A percentile compares a stretch with the other conserved stretches of the same genome.
phyloP scores from a whole-genome alignment of 139 green algal genomes.

The Coelastrella sp. region DNA sequence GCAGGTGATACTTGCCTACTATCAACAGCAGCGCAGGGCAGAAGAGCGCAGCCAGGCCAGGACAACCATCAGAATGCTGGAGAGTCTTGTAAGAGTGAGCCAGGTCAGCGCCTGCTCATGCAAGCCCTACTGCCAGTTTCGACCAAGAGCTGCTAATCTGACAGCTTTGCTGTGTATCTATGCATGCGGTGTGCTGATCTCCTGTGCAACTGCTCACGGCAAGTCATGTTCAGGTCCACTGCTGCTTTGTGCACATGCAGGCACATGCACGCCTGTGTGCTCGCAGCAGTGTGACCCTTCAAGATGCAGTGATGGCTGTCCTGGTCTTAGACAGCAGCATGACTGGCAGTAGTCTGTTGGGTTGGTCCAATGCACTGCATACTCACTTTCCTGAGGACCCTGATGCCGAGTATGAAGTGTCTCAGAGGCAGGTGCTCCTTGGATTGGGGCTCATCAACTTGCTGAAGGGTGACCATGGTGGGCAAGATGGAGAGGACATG shows the following conservation, averaged over 20 bases:
- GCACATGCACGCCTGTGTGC: constrained; percentile 87
- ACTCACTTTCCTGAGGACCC: constrained; percentile 47
- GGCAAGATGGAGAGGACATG: not conserved
- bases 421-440: constrained; percentile 48
- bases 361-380: constrained; percentile 27
- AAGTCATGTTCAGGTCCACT: not conserved
- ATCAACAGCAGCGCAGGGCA: constrained; percentile 64
- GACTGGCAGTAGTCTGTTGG: constrained; percentile 32
- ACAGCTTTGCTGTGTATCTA: not conserved
- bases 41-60: constrained; percentile 51
- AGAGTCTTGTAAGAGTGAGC: constrained; percentile 86
- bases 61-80: constrained; percentile 88
- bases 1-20: constrained; percentile 81
- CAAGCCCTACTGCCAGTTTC: no score
- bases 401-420: constrained; percentile 46
- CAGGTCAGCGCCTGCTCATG: constrained; percentile 61
- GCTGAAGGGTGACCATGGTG: not conserved
- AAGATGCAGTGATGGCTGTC: constrained; percentile 77
- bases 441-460: constrained; percentile 36
- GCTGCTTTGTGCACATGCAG: constrained; percentile 39
- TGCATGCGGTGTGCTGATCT: not conserved
- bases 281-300: constrained; percentile 60
- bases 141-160: no score
- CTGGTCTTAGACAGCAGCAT: constrained; percentile 62
- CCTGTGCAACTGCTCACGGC: not conserved